Evolutionary conservation across 805 yeast species (phyloP).

Genomic region (Saccharomycopsis capsularis): DNA sequence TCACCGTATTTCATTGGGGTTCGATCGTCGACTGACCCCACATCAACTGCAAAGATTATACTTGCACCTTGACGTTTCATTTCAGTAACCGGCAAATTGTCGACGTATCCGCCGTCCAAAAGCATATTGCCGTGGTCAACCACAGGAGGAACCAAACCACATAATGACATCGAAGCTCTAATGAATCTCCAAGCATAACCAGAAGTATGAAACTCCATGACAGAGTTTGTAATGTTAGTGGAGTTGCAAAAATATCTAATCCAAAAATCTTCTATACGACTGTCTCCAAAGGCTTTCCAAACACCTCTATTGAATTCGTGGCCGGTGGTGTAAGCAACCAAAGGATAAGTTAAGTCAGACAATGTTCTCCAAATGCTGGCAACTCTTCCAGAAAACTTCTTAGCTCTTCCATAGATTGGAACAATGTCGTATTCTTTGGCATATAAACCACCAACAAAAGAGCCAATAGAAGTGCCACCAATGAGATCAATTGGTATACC

Average conservation of each 20-base stretch:
- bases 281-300: conserved; percentile 94
- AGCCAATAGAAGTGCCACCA: conserved; percentile 96
- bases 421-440: conserved; percentile 90
- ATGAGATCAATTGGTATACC: conserved; percentile 91
- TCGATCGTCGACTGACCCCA: conserved; percentile 89
- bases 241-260: conserved; percentile 81
- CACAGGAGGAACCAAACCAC: conserved; percentile 84
- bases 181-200: conserved; percentile 96
- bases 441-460: conserved; percentile 91
- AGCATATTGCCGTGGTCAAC: conserved; percentile 88
- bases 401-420: conserved; percentile 83
- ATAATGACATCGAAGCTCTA: conserved; percentile 93
- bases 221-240: conserved; percentile 88
- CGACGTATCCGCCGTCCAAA: conserved; percentile 93
- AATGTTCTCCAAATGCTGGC: conserved; percentile 81
- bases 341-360: conserved; percentile 85
- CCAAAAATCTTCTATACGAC: conserved; percentile 96
- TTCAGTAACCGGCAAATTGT: conserved; percentile 85
- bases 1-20: conserved; percentile 90
- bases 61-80: conserved; percentile 88
- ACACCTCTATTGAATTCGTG: conserved; percentile 95
- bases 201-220: conserved; percentile 87
- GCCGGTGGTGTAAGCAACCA: conserved; percentile 92
- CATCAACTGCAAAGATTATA: conserved; percentile 86
- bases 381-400: conserved; percentile 75